Base-by-base conservation (phyloP, 2,329 filamentous ascomycete species). In the Botryotinia convoluta region DNA sequence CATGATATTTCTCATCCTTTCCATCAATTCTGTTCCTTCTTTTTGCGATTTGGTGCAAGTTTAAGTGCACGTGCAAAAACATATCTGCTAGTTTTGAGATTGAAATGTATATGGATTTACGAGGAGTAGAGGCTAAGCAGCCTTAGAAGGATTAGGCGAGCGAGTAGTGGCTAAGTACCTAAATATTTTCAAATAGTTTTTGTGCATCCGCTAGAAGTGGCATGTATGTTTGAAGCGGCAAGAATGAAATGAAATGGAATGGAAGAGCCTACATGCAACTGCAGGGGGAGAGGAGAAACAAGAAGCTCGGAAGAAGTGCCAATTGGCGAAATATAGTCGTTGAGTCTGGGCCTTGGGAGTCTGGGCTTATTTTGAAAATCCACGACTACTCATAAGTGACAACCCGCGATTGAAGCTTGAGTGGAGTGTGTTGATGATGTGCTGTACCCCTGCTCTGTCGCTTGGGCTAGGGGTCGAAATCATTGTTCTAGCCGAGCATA, bases 1-100 rank as follows among this genome's bases (percentile, higher is more conserved):
- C 0, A 14, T 29, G 1, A 54, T 8, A 18, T 3, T 16, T 18
- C 6, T 29, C n/a, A 32, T 16, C 14, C 5, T 0, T 1, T 57
- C 4, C 4, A 4, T 57, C 51, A 54, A 3, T 3, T 16, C 18
- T 8, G 0, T 8, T 29, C n/a, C 1, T 54, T n/a, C n/a, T n/a
- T n/a, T n/a, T n/a, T n/a, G n/a, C n/a, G n/a, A n/a, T n/a, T n/a
- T n/a, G n/a, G n/a, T 45, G 7, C 45, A 48, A 51, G 22, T 14
- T 5, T 4, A 57, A 57, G 51, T 57, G 14, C 51, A 57, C 7
- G 14, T 18, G 3, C 6, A 29, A 57, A 54, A 18, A 8, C 2
- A 57, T 6, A 0, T 4, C 0, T 29, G n/a, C 14, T 16, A 9
- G n/a, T 57, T 57, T 29, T 8, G 51, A 29, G 51, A 29, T 32